A percentile compares a stretch with the other conserved stretches of the same genome.
Evolutionary conservation across 2,329 filamentous ascomycete genomes (phyloP).

Genomic region (Diaporthe longicolla): DNA sequence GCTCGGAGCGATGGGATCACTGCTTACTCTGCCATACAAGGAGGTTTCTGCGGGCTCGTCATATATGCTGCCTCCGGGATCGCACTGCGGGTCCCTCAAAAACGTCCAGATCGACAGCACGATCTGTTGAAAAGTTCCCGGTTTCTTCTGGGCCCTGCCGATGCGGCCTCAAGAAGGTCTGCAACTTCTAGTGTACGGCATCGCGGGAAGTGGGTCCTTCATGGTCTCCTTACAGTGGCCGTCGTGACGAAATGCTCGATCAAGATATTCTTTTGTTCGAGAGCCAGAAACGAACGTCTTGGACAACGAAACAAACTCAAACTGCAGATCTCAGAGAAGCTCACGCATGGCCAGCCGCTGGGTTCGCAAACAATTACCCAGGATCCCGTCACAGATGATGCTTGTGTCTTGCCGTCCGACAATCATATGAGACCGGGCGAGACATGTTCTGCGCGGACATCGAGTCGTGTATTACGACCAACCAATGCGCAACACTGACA

Average conservation of each 20-base stretch:
- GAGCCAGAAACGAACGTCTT: conserved; percentile 8
- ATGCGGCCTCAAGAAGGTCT: neutral
- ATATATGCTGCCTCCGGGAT: conserved; percentile 9
- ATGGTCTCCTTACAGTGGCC: neutral
- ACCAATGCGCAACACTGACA: conserved; percentile 28
- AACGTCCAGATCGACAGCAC: conserved; percentile 7
- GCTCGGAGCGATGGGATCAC: conserved; percentile 6
- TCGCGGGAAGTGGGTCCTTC: conserved; percentile 20
- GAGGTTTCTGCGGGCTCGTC: conserved; percentile 7
- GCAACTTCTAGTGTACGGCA: neutral
- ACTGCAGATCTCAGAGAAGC: neutral
- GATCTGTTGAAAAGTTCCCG: conserved; percentile 4
- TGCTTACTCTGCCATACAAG: neutral
- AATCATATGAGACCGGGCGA: conserved; percentile 13
- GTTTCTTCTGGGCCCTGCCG: neutral
- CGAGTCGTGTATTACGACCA: conserved; percentile 8
- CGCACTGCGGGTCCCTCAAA: neutral
- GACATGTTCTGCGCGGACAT: conserved; percentile 20
- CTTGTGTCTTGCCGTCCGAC: conserved; percentile 31
- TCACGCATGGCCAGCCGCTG: conserved; percentile 16
- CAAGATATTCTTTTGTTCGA: neutral
- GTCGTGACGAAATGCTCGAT: neutral
- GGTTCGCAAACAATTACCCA: conserved; percentile 14
- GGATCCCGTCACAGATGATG: conserved; percentile 12
- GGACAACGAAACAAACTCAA: conserved; percentile 14